Percentiles rank a stretch among this genome's conserved stretches.
phyloP scores from a whole-genome alignment of 805 yeast genomes.

The Candida schatavii region DNA sequence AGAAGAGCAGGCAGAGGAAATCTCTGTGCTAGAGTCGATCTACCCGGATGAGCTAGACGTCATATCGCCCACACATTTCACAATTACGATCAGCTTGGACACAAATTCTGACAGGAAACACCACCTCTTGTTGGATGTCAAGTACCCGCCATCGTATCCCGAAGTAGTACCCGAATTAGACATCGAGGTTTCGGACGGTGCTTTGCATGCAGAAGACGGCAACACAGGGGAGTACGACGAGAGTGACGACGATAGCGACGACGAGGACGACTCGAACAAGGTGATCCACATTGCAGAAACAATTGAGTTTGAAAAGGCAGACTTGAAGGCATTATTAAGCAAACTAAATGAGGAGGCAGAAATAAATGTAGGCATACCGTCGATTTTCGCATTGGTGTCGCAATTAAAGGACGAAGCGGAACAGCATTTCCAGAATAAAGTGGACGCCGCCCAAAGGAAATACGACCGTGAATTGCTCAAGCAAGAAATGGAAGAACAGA shows the following conservation, averaged over 20 bases:
- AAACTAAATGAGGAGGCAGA: slow-evolving; percentile 60
- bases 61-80: slow-evolving; percentile 47
- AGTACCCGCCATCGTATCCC: slow-evolving; percentile 78
- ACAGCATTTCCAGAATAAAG: slow-evolving; percentile 54
- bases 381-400: slow-evolving; percentile 76
- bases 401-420: slow-evolving; percentile 83
- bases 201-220: slow-evolving; percentile 20
- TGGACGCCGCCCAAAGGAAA: slow-evolving; percentile 50
- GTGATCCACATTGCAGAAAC: slow-evolving; percentile 55
- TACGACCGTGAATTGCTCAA: slow-evolving; percentile 58
- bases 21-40: slow-evolving; percentile 85
- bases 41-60: slow-evolving; percentile 85
- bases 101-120: slow-evolving; percentile 62
- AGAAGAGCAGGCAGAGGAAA: slow-evolving; percentile 86
- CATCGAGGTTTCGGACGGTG: slow-evolving; percentile 29
- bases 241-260: slow-evolving; percentile 37
- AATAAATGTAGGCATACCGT: slow-evolving; percentile 86
- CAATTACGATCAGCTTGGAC: slow-evolving; percentile 63
- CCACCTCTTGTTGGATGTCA: slow-evolving; percentile 54
- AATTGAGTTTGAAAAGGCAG: slow-evolving; percentile 52
- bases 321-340: slow-evolving; percentile 37
- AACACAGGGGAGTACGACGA: slow-evolving; percentile 25
- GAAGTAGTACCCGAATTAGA: slow-evolving; percentile 66
- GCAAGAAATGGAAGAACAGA: slow-evolving; percentile 79
- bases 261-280: slow-evolving; percentile 42